Evolutionary conservation across 2,329 filamentous ascomycete genomes (phyloP).

Genomic region (Colletotrichum falcatum): DNA sequence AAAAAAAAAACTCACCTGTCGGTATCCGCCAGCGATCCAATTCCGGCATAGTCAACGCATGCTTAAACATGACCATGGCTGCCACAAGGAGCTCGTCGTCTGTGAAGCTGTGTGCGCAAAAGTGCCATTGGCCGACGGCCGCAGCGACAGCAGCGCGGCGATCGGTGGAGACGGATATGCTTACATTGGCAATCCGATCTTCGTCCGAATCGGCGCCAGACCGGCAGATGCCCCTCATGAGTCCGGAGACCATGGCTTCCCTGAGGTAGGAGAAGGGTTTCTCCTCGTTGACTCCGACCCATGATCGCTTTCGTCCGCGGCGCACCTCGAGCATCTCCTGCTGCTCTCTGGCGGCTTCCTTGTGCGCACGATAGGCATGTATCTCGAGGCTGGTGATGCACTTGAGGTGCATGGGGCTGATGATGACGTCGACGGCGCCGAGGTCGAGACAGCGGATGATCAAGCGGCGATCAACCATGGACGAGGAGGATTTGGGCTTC

Average conservation of each 20-base stretch:
- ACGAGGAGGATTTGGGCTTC: slow-evolving; percentile 20
- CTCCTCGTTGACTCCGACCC: slow-evolving; percentile 88
- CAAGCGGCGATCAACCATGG: slow-evolving; percentile 55
- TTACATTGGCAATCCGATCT: slow-evolving; percentile 71
- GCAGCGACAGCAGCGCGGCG: slow-evolving; percentile 74
- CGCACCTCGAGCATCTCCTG: slow-evolving; percentile 78
- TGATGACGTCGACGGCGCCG: slow-evolving; percentile 87
- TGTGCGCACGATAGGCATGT: slow-evolving; percentile 85
- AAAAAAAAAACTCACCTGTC: slow-evolving; percentile 68
- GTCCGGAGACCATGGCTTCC: slow-evolving; percentile 91
- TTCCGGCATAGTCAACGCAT: slow-evolving; percentile 85
- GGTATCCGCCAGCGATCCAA: slow-evolving; percentile 84
- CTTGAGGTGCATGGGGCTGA: slow-evolving; percentile 80
- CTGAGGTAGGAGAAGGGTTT: slow-evolving; percentile 90
- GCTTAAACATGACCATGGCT: slow-evolving; percentile 88
- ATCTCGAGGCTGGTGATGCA: slow-evolving; percentile 82
- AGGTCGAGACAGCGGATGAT: slow-evolving; percentile 83
- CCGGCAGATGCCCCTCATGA: slow-evolving; percentile 91
- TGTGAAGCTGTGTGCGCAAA: slow-evolving; percentile 88
- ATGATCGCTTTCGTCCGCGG: slow-evolving; percentile 85
- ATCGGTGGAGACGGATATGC: slow-evolving; percentile 75
- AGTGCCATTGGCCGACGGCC: slow-evolving; percentile 84
- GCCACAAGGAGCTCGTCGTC: slow-evolving; percentile 92
- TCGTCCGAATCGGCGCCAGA: slow-evolving; percentile 70
- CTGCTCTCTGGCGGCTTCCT: slow-evolving; percentile 80